These are phyloP conservation scores for Tremella fuciformis DNA, from an alignment of 768 basidiomycete genomes.

Conservation along the genomic window DNA sequence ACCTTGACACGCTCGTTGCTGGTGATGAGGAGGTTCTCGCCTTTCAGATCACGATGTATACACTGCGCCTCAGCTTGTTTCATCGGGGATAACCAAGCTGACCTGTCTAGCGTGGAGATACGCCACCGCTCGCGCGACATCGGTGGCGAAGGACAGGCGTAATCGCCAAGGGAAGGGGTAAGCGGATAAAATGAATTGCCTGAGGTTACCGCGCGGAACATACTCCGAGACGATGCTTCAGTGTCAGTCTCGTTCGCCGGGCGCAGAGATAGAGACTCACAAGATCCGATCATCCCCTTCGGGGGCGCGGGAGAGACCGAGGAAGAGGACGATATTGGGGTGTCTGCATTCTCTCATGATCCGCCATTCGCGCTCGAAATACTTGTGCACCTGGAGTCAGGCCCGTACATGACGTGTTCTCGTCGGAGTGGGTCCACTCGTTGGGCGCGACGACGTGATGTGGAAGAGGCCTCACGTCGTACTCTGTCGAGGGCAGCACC, in stretches of 20 bases:
- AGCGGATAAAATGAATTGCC: conserved; percentile 78
- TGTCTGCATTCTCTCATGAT: conserved; percentile 90
- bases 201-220: conserved; percentile 71
- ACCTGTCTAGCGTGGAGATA: conserved; percentile 89
- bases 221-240: conserved; percentile 88
- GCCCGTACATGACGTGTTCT: no score
- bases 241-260: not conserved
- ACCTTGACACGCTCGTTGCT: conserved; percentile 91
- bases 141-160: conserved; percentile 88
- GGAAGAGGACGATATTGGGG: conserved; percentile 87
- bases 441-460: not conserved
- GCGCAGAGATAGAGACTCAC: conserved; percentile 58
- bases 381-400: conserved; percentile 61
- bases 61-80: conserved; percentile 52
- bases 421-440: no score
- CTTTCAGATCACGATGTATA: conserved; percentile 76
- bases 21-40: conserved; percentile 94
- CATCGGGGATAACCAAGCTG: conserved; percentile 50
- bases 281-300: conserved; percentile 42
- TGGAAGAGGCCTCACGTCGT: conserved; percentile 60
- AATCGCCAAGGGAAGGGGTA: conserved; percentile 85
- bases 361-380: conserved; percentile 97
- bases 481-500: conserved; percentile 83
- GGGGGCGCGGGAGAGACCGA: conserved; percentile 58
- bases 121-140: conserved; percentile 89